phyloP scores from a whole-genome alignment of 2,329 filamentous ascomycete species.

The Cryoendolithus antarcticus region DNA sequence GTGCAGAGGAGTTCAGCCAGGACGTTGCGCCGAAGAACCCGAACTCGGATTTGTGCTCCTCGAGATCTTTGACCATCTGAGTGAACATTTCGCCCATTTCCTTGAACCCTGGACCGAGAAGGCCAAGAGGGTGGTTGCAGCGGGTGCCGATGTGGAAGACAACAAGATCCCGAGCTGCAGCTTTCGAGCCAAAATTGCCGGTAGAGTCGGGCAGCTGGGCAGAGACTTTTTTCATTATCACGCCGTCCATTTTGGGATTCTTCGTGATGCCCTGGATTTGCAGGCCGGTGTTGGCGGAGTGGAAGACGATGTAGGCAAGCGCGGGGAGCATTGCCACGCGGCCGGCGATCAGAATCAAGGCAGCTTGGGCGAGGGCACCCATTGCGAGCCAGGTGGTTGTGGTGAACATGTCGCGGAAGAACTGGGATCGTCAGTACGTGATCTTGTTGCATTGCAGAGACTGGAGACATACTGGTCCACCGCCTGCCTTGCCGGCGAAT shows the following conservation, averaged over 20 bases:
- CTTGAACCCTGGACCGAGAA: slow-evolving; percentile 33
- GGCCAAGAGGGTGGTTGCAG: slow-evolving; percentile 33
- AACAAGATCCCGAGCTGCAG: slow-evolving; percentile 21
- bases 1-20: slow-evolving; percentile 29
- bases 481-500: no score
- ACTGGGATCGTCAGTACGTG: slow-evolving; percentile 7
- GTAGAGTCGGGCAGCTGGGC: slow-evolving; percentile 27
- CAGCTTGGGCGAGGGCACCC: slow-evolving; percentile 27
- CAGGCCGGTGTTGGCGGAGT: slow-evolving; percentile 22
- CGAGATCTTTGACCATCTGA: slow-evolving; percentile 24
- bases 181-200: slow-evolving; percentile 20
- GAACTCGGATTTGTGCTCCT: slow-evolving; percentile 29
- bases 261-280: slow-evolving; percentile 22
- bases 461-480: no score
- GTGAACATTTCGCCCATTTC: slow-evolving; percentile 29
- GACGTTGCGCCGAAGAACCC: slow-evolving; percentile 36
- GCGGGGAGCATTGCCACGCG: slow-evolving; percentile 26
- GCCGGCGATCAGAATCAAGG: slow-evolving; percentile 24
- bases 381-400: slow-evolving; percentile 31
- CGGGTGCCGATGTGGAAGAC: slow-evolving; percentile 28
- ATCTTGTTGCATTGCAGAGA: no score
- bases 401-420: slow-evolving; percentile 26
- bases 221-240: slow-evolving; percentile 24
- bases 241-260: slow-evolving; percentile 28
- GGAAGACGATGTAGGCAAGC: slow-evolving; percentile 22